Conservation (phyloP, 805 yeast genomes). For the Suhomyces canberraensis region DNA sequence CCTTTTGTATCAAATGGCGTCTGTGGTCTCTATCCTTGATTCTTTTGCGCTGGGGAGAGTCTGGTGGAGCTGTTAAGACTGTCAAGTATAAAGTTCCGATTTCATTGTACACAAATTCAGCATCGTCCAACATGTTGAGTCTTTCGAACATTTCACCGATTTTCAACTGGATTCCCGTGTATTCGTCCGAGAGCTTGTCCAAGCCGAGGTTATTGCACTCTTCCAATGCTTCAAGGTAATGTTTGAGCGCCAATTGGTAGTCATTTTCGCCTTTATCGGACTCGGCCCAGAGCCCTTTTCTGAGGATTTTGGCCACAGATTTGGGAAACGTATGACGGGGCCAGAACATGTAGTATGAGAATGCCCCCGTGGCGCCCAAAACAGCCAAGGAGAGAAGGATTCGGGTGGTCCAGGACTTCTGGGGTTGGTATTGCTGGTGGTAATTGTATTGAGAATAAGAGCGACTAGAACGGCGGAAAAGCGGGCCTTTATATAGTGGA, state of each 20-base stretch:
- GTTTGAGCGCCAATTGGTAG: slow-evolving; percentile 62
- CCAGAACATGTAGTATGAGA: slow-evolving; percentile 48
- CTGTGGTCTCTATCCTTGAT: slow-evolving; percentile 31
- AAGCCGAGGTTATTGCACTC: slow-evolving; percentile 55
- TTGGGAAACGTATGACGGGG: slow-evolving; percentile 68
- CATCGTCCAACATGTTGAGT: slow-evolving; percentile 58
- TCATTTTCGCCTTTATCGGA: slow-evolving; percentile 61
- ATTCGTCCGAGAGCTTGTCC: slow-evolving; percentile 67
- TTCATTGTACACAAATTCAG: slow-evolving; percentile 65
- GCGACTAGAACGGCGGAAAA: too few species aligned
- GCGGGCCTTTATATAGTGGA: too few species aligned
- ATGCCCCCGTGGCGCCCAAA: slow-evolving; percentile 16
- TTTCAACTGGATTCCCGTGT: slow-evolving; percentile 87
- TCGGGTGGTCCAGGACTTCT: slow-evolving; percentile 3
- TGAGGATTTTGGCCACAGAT: slow-evolving; percentile 64
- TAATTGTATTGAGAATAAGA: slow-evolving; percentile 11
- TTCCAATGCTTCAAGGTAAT: slow-evolving; percentile 71
- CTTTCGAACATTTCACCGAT: slow-evolving; percentile 84
- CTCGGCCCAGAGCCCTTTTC: slow-evolving; percentile 84
- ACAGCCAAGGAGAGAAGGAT: slow-evolving; percentile 8
- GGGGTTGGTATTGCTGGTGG: slow-evolving; percentile 13
- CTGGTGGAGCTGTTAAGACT: slow-evolving; percentile 38
- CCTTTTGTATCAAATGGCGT: slow-evolving; percentile 65
- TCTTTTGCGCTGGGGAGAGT: slow-evolving; percentile 18
- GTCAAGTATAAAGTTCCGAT: slow-evolving; percentile 57